Base-by-base conservation (phyloP, 257 asterid genomes). In the Penstemon barbatus region DNA sequence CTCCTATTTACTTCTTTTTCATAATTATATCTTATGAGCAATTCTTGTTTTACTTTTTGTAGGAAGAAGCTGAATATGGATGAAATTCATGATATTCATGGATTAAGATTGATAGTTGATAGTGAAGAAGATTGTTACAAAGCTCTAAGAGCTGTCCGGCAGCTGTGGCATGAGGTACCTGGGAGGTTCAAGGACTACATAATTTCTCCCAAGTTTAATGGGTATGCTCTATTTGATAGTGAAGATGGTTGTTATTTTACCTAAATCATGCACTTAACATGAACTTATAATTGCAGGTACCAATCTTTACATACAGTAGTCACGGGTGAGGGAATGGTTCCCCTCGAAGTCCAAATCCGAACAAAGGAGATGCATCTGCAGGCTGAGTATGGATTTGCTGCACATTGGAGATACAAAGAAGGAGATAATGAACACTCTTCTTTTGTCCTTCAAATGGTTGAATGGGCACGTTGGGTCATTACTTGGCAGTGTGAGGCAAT, bases 401-500 rank as follows among this genome's bases (percentile, higher is more conserved):
- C 97, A 7, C 99, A 94, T 67, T 94, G 99, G 99, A 84, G 96
- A 75, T 94, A 94, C 81, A 94, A 94, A 71, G 99, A 94, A 85
- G 97, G 97, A 65, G 95, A 81, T 19, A 81, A 94, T 70, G 70
- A 87, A 66, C 86, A 86, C 67, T 80, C 97, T 7, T 83, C 96
- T 66, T 94, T 83, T 57, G 85, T 94, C 70, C 87, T 87, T 73
- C 97, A 94, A 79, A 94, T 94, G 99, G 98, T 94, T 57, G 98
- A 94, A 82, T 94, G 98, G 99, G 99, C 97, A 7, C 96, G 99
- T 10, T 94, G 99, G 99, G 92, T 91, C 36, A 75, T 94, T 51
- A 78, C 93, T 61, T 91, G 98, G 99, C 99, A 91, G 78, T 94
- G 98, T 41, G 96, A 94, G 85, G 79, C 95, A 8, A 84, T 86